Percentiles rank a stretch among this genome's conserved stretches.
These are phyloP conservation scores for Komagataea norvegica DNA, from an alignment of 1,139 yeast genomes.

Conservation along the genomic window DNA sequence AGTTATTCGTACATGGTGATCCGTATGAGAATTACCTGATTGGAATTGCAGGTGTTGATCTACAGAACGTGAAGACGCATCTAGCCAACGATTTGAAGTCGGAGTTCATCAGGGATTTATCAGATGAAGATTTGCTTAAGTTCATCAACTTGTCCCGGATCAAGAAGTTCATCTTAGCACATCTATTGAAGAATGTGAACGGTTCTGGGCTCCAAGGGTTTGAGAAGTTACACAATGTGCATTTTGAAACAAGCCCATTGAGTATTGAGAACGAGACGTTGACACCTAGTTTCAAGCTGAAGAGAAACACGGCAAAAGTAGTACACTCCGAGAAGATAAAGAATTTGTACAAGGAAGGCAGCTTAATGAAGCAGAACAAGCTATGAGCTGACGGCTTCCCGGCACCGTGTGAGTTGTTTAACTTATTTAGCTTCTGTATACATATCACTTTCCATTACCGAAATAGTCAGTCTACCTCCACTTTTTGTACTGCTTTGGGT, in stretches of 20 bases:
- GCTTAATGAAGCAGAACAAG: conserved; percentile 15
- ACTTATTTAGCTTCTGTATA: too few species aligned
- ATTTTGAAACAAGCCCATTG: conserved; percentile 55
- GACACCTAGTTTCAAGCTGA: conserved; percentile 64
- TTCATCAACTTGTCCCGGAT: conserved; percentile 27
- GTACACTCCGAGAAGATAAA: conserved; percentile 41
- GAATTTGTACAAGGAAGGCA: conserved; percentile 50
- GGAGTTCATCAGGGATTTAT: conserved; percentile 6
- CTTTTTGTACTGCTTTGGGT: too few species aligned
- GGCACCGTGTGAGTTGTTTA: too few species aligned
- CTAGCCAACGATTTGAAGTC: conserved; percentile 2
- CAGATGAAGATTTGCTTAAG: conserved; percentile 12
- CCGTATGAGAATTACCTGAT: conserved; percentile 40
- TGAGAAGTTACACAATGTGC: conserved; percentile 53
- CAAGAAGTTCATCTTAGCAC: conserved; percentile 27
- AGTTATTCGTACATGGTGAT: conserved; percentile 43
- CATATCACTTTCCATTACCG: too few species aligned
- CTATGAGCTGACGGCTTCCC: conserved; percentile 3
- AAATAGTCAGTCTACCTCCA: too few species aligned
- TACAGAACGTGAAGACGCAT: conserved; percentile 14
- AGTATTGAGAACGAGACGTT: conserved; percentile 51
- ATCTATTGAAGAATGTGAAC: conserved; percentile 23
- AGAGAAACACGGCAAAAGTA: conserved; percentile 51
- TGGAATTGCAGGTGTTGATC: conserved; percentile 44
- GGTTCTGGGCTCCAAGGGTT: conserved; percentile 37